phyloP scores from a whole-genome alignment of 306 rosid species.

The Medicago arabica region DNA sequence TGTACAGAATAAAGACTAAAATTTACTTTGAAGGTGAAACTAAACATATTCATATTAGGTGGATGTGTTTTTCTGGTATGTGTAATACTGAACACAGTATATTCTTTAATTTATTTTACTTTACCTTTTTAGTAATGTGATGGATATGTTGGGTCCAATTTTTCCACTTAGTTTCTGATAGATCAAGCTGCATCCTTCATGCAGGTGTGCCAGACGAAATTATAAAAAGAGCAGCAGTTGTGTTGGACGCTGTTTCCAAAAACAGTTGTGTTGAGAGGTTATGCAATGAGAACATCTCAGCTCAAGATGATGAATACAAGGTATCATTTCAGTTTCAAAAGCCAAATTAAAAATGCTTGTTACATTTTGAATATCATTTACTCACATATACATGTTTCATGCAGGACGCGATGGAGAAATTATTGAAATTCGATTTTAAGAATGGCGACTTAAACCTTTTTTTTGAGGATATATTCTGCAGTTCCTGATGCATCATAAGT shows the following conservation, averaged over 20 bases:
- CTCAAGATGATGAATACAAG: slow-evolving; percentile 72
- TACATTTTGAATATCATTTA: slow-evolving; percentile 25
- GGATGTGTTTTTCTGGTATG: slow-evolving; percentile 3
- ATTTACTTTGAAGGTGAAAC: slow-evolving; percentile 20
- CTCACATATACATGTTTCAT: slow-evolving; percentile 32
- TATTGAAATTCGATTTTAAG: slow-evolving; percentile 71
- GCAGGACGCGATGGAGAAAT: slow-evolving; percentile 76
- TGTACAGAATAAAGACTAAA: background rate
- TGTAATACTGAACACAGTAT: slow-evolving; percentile 5
- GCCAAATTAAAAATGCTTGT: slow-evolving; percentile 36
- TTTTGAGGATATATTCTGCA: slow-evolving; percentile 64
- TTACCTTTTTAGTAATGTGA: background rate
- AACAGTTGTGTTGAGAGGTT: slow-evolving; percentile 64
- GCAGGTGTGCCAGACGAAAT: slow-evolving; percentile 84
- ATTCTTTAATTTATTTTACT: background rate
- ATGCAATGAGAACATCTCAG: slow-evolving; percentile 61
- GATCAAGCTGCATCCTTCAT: slow-evolving; percentile 18
- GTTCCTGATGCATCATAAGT: slow-evolving; percentile 26
- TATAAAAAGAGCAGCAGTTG: slow-evolving; percentile 75
- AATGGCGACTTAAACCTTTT: slow-evolving; percentile 66
- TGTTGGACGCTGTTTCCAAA: slow-evolving; percentile 69
- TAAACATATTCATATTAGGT: slow-evolving; percentile 3
- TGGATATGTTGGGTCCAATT: slow-evolving; percentile 1
- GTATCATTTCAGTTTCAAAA: slow-evolving; percentile 50
- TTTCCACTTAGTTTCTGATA: slow-evolving; percentile 2